Evolutionary conservation across 2,329 filamentous ascomycete genomes (phyloP).

Genomic region (Knufia petricola): DNA sequence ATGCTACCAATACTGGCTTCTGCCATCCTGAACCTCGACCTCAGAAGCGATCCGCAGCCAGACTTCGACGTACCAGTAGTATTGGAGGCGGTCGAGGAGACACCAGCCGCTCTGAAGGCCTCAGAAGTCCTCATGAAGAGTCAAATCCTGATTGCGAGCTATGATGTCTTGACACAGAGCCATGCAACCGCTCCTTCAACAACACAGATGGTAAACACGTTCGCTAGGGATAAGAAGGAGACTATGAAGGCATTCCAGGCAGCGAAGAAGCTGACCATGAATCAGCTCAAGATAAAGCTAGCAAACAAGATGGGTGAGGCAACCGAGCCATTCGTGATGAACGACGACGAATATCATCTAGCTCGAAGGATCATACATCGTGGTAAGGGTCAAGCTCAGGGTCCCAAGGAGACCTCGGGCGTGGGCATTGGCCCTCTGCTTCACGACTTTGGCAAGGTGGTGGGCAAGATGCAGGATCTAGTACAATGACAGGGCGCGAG

Average conservation of each 20-base stretch:
- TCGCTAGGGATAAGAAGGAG: neutral
- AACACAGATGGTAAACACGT: neutral
- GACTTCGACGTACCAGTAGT: neutral
- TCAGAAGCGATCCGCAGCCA: neutral
- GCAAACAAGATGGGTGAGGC: neutral
- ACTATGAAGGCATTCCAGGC: neutral
- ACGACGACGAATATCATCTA: neutral
- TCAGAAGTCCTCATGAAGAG: neutral
- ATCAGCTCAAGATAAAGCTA: neutral
- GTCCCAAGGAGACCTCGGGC: neutral
- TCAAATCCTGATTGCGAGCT: neutral
- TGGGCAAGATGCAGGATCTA: constrained; percentile 2
- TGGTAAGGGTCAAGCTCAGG: neutral
- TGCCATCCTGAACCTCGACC: neutral
- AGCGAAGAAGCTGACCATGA: constrained; percentile 2
- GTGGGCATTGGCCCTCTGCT: neutral
- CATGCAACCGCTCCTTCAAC: neutral
- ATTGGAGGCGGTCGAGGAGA: neutral
- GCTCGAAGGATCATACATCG: neutral
- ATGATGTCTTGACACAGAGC: neutral
- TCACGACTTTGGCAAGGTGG: neutral
- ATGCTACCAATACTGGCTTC: neutral
- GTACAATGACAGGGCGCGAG: neutral
- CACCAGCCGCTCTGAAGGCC: neutral
- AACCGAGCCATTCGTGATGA: neutral